A percentile compares a stretch with the other conserved stretches of the same genome.
phyloP scores from a whole-genome alignment of 2,329 filamentous ascomycete genomes.

The Tolypocladium cylindrosporum region DNA sequence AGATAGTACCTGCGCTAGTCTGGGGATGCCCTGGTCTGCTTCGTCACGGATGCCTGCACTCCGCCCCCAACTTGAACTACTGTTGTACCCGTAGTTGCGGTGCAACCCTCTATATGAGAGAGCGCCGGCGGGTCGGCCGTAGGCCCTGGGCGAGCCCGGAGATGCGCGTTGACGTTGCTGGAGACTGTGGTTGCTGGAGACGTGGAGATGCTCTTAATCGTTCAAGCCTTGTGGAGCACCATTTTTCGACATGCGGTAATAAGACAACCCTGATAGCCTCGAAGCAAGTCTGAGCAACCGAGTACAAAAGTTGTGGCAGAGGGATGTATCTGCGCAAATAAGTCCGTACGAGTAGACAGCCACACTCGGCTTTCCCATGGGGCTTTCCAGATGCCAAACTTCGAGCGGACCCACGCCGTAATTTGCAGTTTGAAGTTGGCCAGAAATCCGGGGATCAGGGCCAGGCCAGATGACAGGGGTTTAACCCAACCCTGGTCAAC shows the following conservation, averaged over 20 bases:
- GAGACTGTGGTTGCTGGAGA: neutral
- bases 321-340: neutral
- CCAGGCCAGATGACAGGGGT: slow-evolving; percentile 16
- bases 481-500: slow-evolving; percentile 15
- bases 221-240: neutral
- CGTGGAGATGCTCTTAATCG: neutral
- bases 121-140: slow-evolving; percentile 4
- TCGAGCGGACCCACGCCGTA: slow-evolving; percentile 4
- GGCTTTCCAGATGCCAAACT: slow-evolving; percentile 21
- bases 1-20: slow-evolving; percentile 8
- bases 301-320: neutral
- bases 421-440: slow-evolving; percentile 7
- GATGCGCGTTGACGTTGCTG: neutral
- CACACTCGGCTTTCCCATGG: neutral
- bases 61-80: neutral
- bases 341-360: neutral
- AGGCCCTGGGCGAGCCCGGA: neutral
- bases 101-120: neutral
- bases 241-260: too few species aligned
- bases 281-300: neutral
- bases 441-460: slow-evolving; percentile 23
- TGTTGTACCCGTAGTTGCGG: neutral
- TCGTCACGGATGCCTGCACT: neutral
- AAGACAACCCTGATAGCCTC: neutral
- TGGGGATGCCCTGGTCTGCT: slow-evolving; percentile 4